A percentile compares a stretch with the other conserved stretches of the same genome.
Conservation (phyloP, 352 stramenopile genomes). For the Pseudoperonospora humuli region DNA sequence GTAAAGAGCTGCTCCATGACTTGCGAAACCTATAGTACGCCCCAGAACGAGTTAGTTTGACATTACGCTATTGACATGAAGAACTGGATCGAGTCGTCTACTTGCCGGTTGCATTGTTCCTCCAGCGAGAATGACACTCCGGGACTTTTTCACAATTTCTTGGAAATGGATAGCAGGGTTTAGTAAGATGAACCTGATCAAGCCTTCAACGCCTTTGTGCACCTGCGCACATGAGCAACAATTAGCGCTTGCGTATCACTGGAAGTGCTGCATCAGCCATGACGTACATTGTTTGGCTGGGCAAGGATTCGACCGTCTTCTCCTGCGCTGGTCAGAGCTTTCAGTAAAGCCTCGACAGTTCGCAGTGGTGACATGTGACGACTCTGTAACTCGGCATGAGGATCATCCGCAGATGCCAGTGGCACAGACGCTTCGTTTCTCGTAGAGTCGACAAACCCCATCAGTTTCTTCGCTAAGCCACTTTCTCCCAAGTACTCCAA, state of each 20-base stretch:
- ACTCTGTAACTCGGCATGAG: conserved; percentile 51
- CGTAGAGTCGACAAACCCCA: conserved; percentile 65
- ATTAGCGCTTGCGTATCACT: conserved; percentile 1
- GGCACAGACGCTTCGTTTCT: neutral
- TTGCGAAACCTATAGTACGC: conserved; percentile 67
- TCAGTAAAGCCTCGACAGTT: conserved; percentile 66
- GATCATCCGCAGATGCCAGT: conserved; percentile 5
- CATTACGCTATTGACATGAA: neutral
- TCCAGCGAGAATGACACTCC: conserved; percentile 94
- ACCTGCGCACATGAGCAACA: conserved; percentile 19
- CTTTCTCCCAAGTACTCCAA: conserved; percentile 74
- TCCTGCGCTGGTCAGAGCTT: conserved; percentile 61
- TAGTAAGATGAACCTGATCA: conserved; percentile 93
- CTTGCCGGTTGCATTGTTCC: conserved; percentile 95
- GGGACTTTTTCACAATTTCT: conserved; percentile 90
- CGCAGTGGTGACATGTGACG: conserved; percentile 77
- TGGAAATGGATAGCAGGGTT: conserved; percentile 92
- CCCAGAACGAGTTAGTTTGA: conserved; percentile 4
- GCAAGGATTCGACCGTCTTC: conserved; percentile 68
- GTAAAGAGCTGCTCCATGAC: conserved; percentile 93
- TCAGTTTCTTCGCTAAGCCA: conserved; percentile 73
- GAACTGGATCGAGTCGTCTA: neutral
- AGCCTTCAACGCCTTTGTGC: conserved; percentile 38
- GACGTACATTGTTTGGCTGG: conserved; percentile 50
- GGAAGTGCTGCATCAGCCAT: neutral